Conservation (phyloP, 1,139 yeast genomes). For the Taphrina pruni region DNA sequence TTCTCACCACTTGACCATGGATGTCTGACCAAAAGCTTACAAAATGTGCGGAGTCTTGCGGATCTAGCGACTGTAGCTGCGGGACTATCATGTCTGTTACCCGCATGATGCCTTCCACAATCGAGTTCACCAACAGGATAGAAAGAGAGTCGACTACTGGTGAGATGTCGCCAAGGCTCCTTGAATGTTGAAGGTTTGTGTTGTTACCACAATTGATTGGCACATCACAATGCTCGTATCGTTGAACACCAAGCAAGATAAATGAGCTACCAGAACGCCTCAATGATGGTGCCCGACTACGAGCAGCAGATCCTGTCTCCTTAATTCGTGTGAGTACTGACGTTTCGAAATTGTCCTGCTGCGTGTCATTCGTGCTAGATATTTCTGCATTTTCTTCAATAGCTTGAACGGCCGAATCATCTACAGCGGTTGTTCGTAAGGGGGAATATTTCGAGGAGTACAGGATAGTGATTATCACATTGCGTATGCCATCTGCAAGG, state of each 20-base stretch:
- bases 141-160: not conserved
- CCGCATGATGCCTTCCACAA: conserved; percentile 24
- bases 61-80: conserved; percentile 31
- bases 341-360: not conserved
- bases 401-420: not conserved
- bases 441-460: not conserved
- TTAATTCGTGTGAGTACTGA: not conserved
- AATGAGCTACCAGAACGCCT: conserved; percentile 21
- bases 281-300: conserved; percentile 16
- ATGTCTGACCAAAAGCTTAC: conserved; percentile 44
- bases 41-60: not conserved
- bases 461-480: not conserved
- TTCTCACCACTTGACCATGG: conserved; percentile 43
- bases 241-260: conserved; percentile 2
- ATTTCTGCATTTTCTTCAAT: not conserved
- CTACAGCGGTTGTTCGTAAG: not conserved
- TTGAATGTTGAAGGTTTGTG: not conserved
- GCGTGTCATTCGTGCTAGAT: not conserved
- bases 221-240: conserved; percentile 19
- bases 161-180: not conserved
- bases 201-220: not conserved
- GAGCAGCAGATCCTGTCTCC: not conserved
- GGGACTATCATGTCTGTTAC: conserved; percentile 42
- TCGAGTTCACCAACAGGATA: not conserved
- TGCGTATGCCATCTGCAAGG: not conserved